phyloP scores from a whole-genome alignment of 345 rosid species.

The Eucalyptus pumila region DNA sequence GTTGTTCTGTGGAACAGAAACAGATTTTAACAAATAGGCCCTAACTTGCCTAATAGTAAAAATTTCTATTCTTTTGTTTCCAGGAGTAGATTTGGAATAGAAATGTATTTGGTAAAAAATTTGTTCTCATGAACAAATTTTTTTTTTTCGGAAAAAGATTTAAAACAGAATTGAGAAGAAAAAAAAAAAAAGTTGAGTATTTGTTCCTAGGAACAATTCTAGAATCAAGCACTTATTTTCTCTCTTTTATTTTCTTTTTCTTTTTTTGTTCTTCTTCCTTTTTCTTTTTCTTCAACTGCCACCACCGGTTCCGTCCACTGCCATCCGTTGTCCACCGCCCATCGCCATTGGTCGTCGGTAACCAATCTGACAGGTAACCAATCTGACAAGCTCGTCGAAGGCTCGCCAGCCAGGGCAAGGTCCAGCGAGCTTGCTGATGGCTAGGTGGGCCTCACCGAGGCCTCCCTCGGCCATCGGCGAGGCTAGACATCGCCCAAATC shows the following conservation, averaged over 20 bases:
- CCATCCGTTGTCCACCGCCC: rapidly evolving
- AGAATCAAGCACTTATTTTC: too few species aligned
- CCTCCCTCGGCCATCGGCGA: rapidly evolving
- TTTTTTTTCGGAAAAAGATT: rapidly evolving
- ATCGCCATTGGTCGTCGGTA: rapidly evolving
- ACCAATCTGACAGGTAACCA: rapidly evolving
- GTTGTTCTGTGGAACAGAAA: rapidly evolving
- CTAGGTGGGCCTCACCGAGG: rapidly evolving
- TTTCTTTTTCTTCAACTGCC: too few species aligned
- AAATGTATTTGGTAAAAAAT: too few species aligned
- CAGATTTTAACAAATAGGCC: too few species aligned
- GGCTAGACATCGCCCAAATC: too few species aligned
- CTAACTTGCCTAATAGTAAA: too few species aligned
- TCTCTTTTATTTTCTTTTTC: rapidly evolving
- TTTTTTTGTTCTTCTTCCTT: too few species aligned
- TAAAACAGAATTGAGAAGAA: rapidly evolving
- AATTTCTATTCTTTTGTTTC: rapidly evolving
- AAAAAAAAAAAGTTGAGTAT: too few species aligned
- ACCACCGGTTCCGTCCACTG: rapidly evolving
- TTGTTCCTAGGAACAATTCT: too few species aligned
- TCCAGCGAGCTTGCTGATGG: rapidly evolving
- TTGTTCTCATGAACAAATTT: too few species aligned
- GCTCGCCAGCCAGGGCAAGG: rapidly evolving
- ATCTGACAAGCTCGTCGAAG: too few species aligned
- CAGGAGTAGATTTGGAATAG: too few species aligned